Evolutionary conservation across 352 stramenopile species (phyloP).

Genomic region (Globisporangium megalacanthum): DNA sequence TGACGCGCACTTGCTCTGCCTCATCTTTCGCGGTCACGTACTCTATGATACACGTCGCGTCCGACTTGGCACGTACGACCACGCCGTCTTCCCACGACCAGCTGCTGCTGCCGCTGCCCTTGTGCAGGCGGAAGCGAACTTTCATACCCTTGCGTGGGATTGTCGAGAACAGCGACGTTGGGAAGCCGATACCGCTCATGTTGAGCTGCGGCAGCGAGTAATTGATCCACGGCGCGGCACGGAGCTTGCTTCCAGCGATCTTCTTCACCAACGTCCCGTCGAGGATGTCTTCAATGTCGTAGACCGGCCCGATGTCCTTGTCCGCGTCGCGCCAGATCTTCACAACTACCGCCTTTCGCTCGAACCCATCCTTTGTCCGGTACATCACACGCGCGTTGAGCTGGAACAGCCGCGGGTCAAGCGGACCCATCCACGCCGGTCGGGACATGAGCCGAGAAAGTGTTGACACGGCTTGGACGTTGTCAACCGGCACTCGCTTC

Average conservation of each 20-base stretch:
- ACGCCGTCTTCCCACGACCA: slow-evolving; percentile 38
- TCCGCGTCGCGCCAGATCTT: slow-evolving; percentile 30
- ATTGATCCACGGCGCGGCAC: slow-evolving; percentile 45
- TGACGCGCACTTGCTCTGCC: slow-evolving; percentile 34
- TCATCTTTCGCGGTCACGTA: slow-evolving; percentile 25
- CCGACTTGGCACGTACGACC: slow-evolving; percentile 40
- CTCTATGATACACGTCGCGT: slow-evolving; percentile 41
- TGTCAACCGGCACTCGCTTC: slow-evolving; percentile 33
- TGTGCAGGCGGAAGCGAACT: slow-evolving; percentile 36
- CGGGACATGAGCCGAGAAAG: slow-evolving; percentile 22
- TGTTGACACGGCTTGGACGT: slow-evolving; percentile 23
- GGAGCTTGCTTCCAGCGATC: slow-evolving; percentile 30
- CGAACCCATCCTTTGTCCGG: slow-evolving; percentile 32
- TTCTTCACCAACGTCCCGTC: slow-evolving; percentile 42
- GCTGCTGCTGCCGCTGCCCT: slow-evolving; percentile 16
- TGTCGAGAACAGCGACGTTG: slow-evolving; percentile 15
- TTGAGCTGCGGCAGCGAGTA: slow-evolving; percentile 23
- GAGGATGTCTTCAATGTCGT: slow-evolving; percentile 39
- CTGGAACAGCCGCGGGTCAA: slow-evolving; percentile 22
- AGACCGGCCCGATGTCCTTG: slow-evolving; percentile 7
- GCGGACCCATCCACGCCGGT: slow-evolving; percentile 6
- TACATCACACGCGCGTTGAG: slow-evolving; percentile 55
- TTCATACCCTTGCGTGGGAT: slow-evolving; percentile 41
- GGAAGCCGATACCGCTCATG: slow-evolving; percentile 20
- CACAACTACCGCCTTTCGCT: slow-evolving; percentile 51